A percentile compares a stretch with the other conserved stretches of the same genome.
Conservation (phyloP, 2,329 filamentous ascomycete genomes). For the Penicillium fuscoglaucum region DNA sequence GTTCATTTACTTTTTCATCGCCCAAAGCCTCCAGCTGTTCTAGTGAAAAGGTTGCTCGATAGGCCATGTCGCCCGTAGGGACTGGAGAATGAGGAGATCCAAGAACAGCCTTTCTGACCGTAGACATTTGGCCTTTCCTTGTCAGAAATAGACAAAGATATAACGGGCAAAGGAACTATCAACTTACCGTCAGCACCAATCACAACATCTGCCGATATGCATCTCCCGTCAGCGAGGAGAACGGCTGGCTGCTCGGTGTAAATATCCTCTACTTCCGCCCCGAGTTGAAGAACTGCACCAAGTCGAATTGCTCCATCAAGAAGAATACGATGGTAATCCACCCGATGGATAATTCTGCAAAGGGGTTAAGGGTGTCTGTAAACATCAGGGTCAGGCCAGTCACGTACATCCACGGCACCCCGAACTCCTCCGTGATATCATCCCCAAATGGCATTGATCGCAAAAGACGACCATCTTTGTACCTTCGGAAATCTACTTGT, state of each 20-base stretch:
- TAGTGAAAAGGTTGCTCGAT: conserved; percentile 52
- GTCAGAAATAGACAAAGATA: not conserved
- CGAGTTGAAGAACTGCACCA: conserved; percentile 12
- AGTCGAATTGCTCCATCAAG: conserved; percentile 17
- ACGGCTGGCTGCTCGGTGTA: conserved; percentile 5
- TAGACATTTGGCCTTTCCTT: conserved; percentile 19
- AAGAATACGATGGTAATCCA: conserved; percentile 22
- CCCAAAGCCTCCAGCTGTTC: conserved; percentile 51
- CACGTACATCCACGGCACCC: conserved; percentile 28
- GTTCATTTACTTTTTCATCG: conserved; percentile 33
- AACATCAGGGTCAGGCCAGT: not conserved
- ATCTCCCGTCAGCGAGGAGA: conserved; percentile 6
- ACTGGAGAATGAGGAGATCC: conserved; percentile 47
- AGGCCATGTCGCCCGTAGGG: conserved; percentile 64
- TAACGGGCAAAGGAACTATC: not conserved
- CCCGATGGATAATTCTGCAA: conserved; percentile 24
- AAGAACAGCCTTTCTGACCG: conserved; percentile 27
- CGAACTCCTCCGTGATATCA: conserved; percentile 22
- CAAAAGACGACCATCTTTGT: conserved; percentile 21
- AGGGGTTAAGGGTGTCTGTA: not conserved
- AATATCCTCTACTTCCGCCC: conserved; percentile 11
- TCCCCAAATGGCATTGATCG: conserved; percentile 25
- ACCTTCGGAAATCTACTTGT: conserved; percentile 22
- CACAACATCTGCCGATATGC: conserved; percentile 18
- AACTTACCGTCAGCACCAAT: conserved; percentile 23